phyloP scores from a whole-genome alignment of 2,329 filamentous ascomycete genomes.

The Phaeosphaeria sp. region DNA sequence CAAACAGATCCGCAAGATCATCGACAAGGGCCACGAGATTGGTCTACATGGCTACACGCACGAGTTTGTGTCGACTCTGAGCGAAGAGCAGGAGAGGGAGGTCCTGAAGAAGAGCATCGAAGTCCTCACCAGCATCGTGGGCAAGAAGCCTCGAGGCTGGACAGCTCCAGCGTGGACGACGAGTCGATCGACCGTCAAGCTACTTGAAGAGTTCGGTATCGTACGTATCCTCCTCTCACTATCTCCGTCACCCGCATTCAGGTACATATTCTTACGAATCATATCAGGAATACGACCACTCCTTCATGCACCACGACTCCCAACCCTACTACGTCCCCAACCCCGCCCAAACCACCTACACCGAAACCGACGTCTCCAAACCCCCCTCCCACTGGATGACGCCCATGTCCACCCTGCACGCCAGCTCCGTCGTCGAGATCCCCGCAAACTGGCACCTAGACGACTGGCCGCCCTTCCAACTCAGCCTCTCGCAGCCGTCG shows the following conservation, averaged over 20 bases:
- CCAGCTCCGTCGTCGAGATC: constrained; percentile 52
- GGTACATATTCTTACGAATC: neutral
- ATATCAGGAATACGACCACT: constrained; percentile 59
- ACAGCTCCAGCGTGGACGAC: constrained; percentile 55
- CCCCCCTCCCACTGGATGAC: constrained; percentile 48
- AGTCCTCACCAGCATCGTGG: constrained; percentile 47
- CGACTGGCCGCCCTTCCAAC: constrained; percentile 56
- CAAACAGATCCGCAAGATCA: constrained; percentile 54
- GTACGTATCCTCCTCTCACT: constrained; percentile 13
- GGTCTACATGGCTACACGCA: constrained; percentile 52
- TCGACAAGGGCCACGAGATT: constrained; percentile 53
- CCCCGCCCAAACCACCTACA: constrained; percentile 52
- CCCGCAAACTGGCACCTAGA: constrained; percentile 60
- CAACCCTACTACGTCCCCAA: constrained; percentile 49
- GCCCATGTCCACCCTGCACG: constrained; percentile 43
- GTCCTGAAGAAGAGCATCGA: constrained; percentile 50
- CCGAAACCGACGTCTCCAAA: constrained; percentile 40
- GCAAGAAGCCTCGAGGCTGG: constrained; percentile 52
- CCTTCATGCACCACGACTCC: constrained; percentile 58
- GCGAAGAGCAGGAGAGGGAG: constrained; percentile 53
- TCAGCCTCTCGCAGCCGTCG: constrained; percentile 59
- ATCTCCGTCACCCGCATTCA: neutral
- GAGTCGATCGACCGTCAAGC: constrained; percentile 45
- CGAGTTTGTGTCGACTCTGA: constrained; percentile 44
- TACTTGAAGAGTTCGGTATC: constrained; percentile 52